These are phyloP conservation scores for Fonsecaea pedrosoi DNA, from an alignment of 2,329 filamentous ascomycete species.

Conservation along the genomic window DNA sequence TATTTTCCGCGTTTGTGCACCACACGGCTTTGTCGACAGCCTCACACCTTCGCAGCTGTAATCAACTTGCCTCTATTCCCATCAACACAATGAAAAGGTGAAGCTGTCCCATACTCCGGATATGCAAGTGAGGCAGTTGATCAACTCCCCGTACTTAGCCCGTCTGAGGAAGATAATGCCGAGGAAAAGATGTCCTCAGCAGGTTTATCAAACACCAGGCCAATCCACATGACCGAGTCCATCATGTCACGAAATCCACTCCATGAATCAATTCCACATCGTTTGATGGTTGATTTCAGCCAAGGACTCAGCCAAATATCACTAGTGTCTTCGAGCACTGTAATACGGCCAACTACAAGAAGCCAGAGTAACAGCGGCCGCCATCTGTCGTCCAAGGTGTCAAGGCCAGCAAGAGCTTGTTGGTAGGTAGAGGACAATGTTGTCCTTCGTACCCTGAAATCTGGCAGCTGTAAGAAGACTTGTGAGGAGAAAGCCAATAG, in stretches of 20 bases:
- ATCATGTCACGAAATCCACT: conserved; percentile 39
- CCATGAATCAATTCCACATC: conserved; percentile 23
- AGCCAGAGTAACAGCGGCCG: conserved; percentile 37
- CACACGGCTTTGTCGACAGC: neutral
- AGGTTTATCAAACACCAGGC: conserved; percentile 42
- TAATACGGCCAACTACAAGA: conserved; percentile 33
- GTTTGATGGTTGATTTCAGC: conserved; percentile 10
- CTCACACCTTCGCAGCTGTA: neutral
- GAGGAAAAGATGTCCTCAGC: conserved; percentile 40
- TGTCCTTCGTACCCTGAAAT: conserved; percentile 37
- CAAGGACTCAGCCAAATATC: conserved; percentile 23
- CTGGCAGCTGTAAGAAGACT: conserved; percentile 51
- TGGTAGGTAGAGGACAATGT: conserved; percentile 34
- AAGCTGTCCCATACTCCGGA: neutral
- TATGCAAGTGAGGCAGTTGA: neutral
- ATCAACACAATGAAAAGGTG: neutral
- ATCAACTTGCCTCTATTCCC: neutral
- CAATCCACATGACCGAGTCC: conserved; percentile 45
- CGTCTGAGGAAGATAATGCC: neutral
- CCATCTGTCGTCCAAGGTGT: conserved; percentile 1
- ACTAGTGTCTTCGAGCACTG: conserved; percentile 22
- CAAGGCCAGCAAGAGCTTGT: conserved; percentile 27
- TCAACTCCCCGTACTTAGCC: neutral
- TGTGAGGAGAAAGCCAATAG: conserved; percentile 49
- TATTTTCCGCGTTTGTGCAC: neutral